Evolutionary conservation across 2,329 filamentous ascomycete genomes (phyloP).

Genomic region (Alternaria viburni): DNA sequence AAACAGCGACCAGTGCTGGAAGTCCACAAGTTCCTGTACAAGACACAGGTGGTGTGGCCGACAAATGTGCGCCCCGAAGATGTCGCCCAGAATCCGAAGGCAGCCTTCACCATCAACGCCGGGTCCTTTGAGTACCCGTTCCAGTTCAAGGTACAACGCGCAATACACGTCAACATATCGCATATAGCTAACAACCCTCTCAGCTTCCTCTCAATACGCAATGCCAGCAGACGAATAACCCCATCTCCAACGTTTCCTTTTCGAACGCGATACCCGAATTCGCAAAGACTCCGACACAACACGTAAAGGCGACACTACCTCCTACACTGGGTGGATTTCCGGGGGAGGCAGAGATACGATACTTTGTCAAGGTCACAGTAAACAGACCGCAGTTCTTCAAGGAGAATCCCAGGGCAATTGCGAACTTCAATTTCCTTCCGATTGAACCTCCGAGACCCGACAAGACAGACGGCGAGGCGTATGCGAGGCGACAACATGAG

Average conservation of each 20-base stretch:
- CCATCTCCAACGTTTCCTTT: constrained; percentile 53
- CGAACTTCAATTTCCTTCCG: constrained; percentile 80
- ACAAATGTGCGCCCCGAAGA: constrained; percentile 54
- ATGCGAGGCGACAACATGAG: constrained; percentile 74
- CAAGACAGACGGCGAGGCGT: constrained; percentile 76
- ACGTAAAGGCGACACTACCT: constrained; percentile 85
- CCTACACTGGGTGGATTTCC: constrained; percentile 89
- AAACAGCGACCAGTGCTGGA: constrained; percentile 57
- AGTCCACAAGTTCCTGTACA: constrained; percentile 72
- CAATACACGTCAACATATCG: not conserved
- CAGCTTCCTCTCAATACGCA: constrained; percentile 72
- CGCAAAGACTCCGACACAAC: constrained; percentile 58
- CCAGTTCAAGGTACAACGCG: constrained; percentile 71
- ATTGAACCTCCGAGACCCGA: constrained; percentile 84
- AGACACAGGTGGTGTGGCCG: constrained; percentile 75
- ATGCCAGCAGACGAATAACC: constrained; percentile 55
- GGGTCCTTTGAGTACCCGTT: constrained; percentile 81
- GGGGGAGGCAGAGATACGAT: constrained; percentile 85
- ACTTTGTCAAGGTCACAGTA: constrained; percentile 95
- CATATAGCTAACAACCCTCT: not conserved
- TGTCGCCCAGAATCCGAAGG: constrained; percentile 45
- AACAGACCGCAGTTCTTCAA: constrained; percentile 87
- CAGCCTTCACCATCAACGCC: constrained; percentile 66
- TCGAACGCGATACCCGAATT: constrained; percentile 53
- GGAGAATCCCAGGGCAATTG: constrained; percentile 75